Conservation (phyloP, 2,329 filamentous ascomycete species). For the Neodidymelliopsis sp. region DNA sequence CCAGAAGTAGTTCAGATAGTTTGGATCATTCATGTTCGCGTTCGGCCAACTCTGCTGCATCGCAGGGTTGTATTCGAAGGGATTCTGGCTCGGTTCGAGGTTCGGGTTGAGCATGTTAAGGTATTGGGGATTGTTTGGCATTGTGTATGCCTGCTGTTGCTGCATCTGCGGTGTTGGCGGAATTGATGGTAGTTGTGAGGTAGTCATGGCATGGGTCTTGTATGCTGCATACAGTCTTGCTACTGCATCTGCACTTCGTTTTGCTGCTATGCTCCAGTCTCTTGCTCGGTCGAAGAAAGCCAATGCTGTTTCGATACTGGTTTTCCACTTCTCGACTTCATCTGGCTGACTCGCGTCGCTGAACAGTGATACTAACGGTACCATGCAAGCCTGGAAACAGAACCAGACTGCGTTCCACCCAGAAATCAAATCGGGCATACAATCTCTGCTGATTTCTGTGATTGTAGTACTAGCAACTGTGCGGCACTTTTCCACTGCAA, state of each 20-base stretch:
- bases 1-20: constrained; percentile 48
- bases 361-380: constrained; percentile 77
- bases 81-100: constrained; percentile 17
- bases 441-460: constrained; percentile 74
- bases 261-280: constrained; percentile 55
- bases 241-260: constrained; percentile 53
- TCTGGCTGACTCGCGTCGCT: constrained; percentile 62
- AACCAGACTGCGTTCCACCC: constrained; percentile 87
- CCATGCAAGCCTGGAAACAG: constrained; percentile 80
- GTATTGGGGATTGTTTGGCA: constrained; percentile 24
- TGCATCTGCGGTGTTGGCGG: constrained; percentile 21
- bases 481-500: constrained; percentile 72
- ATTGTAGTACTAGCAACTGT: constrained; percentile 74
- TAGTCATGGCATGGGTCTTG: constrained; percentile 38
- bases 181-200: constrained; percentile 18
- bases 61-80: constrained; percentile 41
- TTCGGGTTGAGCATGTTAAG: background rate
- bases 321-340: constrained; percentile 52
- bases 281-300: constrained; percentile 54
- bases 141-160: constrained; percentile 23
- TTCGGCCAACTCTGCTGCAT: constrained; percentile 33
- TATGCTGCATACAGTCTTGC: constrained; percentile 52
- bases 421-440: constrained; percentile 75
- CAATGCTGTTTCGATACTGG: constrained; percentile 52
- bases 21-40: constrained; percentile 36